Conservation (phyloP, 805 yeast genomes). For the Torulaspora maleeae region DNA sequence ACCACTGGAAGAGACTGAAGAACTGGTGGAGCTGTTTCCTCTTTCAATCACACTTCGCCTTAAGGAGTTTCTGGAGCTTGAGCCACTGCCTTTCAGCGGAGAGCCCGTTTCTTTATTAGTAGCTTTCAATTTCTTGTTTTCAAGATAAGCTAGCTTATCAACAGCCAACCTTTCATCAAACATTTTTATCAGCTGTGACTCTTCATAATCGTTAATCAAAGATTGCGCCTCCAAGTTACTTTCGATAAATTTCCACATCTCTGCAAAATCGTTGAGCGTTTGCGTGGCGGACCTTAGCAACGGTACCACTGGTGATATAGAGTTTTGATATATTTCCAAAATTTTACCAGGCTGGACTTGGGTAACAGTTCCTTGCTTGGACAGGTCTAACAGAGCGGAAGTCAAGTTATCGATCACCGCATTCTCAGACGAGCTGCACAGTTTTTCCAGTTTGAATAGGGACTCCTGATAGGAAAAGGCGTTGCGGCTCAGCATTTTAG, state of each 20-base stretch:
- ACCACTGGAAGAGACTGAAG: constrained; percentile 14
- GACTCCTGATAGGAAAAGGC: constrained; percentile 25
- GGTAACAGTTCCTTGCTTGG: constrained; percentile 13
- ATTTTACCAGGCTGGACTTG: constrained; percentile 22
- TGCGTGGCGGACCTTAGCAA: constrained; percentile 15
- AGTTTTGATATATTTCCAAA: constrained; percentile 17
- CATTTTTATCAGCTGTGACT: constrained; percentile 21
- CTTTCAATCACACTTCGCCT: constrained; percentile 12
- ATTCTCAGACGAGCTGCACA: constrained; percentile 12
- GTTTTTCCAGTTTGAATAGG: constrained; percentile 16
- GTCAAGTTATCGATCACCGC: constrained; percentile 8
- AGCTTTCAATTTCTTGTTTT: constrained; percentile 6
- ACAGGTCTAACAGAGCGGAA: constrained; percentile 11
- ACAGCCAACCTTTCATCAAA: constrained; percentile 28
- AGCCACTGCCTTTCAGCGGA: constrained; percentile 5
- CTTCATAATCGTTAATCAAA: constrained; percentile 13
- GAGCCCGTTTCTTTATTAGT: not conserved
- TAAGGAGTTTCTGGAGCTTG: constrained; percentile 1
- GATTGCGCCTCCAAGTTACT: constrained; percentile 13
- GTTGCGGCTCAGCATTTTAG: constrained; percentile 23
- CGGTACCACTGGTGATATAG: constrained; percentile 16
- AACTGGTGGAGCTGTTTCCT: constrained; percentile 10
- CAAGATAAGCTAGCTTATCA: constrained; percentile 25
- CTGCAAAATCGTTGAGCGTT: constrained; percentile 16
- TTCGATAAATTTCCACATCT: constrained; percentile 25